phyloP scores from a whole-genome alignment of 1,284 basidiomycete species.

The Meira nashicola region DNA sequence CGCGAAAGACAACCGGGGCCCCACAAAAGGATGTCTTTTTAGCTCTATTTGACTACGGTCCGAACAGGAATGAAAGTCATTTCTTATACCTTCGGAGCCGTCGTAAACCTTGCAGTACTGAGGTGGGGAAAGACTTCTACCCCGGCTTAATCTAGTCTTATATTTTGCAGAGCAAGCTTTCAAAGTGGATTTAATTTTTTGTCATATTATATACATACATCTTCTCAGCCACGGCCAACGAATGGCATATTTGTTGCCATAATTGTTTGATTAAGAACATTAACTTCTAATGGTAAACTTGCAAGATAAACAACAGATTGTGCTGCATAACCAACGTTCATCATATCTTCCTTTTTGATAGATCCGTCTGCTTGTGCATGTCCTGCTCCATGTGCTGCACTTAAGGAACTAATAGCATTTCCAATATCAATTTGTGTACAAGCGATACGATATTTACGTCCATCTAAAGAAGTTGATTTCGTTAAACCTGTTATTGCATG shows the following conservation, averaged over 20 bases:
- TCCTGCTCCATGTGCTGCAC: conserved; percentile 31
- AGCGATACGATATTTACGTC: conserved; percentile 24
- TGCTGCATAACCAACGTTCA: conserved; percentile 17
- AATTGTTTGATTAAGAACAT: conserved; percentile 6
- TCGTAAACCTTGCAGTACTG: no score
- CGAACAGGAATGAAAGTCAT: no score
- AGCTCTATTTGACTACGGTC: no score
- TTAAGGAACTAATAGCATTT: conserved; percentile 32
- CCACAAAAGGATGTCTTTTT: no score
- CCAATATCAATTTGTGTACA: conserved; percentile 41
- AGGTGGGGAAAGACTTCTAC: no score
- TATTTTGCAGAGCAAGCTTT: no score
- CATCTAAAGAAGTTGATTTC: conserved; percentile 36
- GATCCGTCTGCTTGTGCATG: conserved; percentile 18
- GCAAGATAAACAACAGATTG: conserved; percentile 35
- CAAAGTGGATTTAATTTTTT: no score
- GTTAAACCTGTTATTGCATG: conserved; percentile 35
- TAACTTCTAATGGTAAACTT: conserved; percentile 35
- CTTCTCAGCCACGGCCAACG: conserved; percentile 1
- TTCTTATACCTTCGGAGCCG: no score
- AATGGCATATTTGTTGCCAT: conserved; percentile 1
- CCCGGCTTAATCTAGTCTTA: no score
- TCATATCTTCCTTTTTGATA: neutral
- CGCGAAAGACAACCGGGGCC: no score
- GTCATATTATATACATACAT: no score